Percentiles rank a stretch among this genome's conserved stretches.
Conservation (phyloP, 345 rosid genomes). For the Isatis tinctoria region DNA sequence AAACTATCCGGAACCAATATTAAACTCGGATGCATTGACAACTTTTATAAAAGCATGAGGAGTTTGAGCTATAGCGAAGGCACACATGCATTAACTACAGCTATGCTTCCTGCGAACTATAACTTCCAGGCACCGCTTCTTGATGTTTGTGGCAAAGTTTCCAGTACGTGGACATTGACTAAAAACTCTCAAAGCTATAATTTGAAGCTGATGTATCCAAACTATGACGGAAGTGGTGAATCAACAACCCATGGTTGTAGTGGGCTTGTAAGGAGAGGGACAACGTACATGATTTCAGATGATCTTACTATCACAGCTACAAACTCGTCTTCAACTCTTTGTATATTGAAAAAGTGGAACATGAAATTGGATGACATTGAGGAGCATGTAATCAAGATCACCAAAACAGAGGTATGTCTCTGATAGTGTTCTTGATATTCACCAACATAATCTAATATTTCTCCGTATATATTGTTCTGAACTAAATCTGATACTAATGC, state of each 20-base stretch:
- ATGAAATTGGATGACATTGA: background rate
- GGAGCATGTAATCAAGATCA: constrained; percentile 5
- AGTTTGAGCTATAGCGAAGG: background rate
- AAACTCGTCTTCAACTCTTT: background rate
- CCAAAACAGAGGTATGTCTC: background rate
- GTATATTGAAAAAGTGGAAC: background rate
- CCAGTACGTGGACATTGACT: background rate
- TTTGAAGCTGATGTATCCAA: background rate
- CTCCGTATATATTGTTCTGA: background rate
- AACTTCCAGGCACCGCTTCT: background rate
- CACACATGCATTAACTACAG: background rate
- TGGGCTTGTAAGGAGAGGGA: background rate
- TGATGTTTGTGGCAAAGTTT: background rate
- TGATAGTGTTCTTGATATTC: background rate
- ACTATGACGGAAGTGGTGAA: background rate
- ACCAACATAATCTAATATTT: background rate
- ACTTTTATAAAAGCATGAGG: background rate
- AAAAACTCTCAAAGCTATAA: no score
- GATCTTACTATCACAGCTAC: background rate
- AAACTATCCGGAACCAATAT: background rate
- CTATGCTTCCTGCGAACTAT: background rate
- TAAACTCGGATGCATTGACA: background rate
- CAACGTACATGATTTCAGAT: constrained; percentile 1
- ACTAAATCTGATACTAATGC: background rate
- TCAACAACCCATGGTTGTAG: background rate